A percentile compares a stretch with the other conserved stretches of the same genome.
phyloP scores from a whole-genome alignment of 306 rosid species.

The Trifolium subterraneum region DNA sequence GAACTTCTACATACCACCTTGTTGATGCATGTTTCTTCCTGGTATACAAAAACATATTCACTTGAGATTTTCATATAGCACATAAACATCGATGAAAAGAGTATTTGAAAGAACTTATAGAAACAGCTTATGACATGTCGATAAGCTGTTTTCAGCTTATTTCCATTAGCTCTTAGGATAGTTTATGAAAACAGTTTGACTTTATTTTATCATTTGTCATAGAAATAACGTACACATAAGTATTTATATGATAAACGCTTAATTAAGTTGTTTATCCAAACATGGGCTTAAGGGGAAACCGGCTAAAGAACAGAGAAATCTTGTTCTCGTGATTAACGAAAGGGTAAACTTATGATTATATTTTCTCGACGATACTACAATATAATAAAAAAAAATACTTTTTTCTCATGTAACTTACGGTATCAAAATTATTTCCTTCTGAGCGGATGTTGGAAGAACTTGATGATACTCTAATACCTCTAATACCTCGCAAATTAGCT shows the following conservation, averaged over 20 bases:
- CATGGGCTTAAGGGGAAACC: neutral
- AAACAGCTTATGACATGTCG: neutral
- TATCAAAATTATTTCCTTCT: constrained; percentile 40
- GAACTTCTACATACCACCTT: constrained; percentile 50
- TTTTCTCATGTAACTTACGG: constrained; percentile 37
- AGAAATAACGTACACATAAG: neutral
- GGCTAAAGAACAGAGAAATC: neutral
- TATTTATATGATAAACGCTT: neutral
- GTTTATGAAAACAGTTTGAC: neutral
- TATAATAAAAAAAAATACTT: neutral
- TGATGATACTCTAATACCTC: constrained; percentile 42
- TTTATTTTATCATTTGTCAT: neutral
- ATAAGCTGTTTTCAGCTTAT: neutral
- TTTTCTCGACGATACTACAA: constrained; percentile 1
- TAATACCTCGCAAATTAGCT: constrained; percentile 41
- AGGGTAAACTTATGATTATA: neutral
- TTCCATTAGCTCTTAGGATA: neutral
- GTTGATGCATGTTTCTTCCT: constrained; percentile 64
- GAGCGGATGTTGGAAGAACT: constrained; percentile 46
- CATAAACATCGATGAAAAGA: no score
- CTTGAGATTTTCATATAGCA: neutral
- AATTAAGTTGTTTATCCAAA: neutral
- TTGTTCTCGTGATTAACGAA: no score
- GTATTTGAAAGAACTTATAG: neutral
- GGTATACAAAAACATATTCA: neutral